Evolutionary conservation across 768 basidiomycete species (phyloP).

Genomic region (Lyophyllum shimeji): DNA sequence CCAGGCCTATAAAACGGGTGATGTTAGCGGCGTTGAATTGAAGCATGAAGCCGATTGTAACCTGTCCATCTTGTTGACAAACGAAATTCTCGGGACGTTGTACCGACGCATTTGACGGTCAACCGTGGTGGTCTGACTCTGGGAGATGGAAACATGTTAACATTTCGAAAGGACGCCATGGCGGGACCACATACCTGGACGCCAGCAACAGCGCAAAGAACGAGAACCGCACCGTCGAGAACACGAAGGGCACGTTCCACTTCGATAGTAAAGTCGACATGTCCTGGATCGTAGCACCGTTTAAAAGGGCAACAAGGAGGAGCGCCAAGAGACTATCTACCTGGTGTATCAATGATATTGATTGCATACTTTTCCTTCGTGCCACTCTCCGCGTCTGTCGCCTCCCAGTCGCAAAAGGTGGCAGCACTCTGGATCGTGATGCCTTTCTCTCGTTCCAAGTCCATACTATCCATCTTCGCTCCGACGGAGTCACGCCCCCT

Average conservation of each 20-base stretch:
- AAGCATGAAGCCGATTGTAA: conserved; percentile 20
- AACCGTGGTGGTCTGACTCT: conserved; percentile 98
- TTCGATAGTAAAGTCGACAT: conserved; percentile 99
- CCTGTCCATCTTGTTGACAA: conserved; percentile 99
- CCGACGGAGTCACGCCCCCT: conserved; percentile 94
- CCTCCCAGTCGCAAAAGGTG: conserved; percentile 96
- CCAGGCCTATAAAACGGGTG: conserved; percentile 62
- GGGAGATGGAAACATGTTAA: conserved; percentile 9
- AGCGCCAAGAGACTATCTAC: conserved; percentile 35
- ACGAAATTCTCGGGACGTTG: conserved; percentile 92
- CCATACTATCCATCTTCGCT: conserved; percentile 99
- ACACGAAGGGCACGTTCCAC: conserved; percentile 96
- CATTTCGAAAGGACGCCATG: neutral
- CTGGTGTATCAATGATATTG: conserved; percentile 99
- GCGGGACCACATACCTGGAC: conserved; percentile 62
- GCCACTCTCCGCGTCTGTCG: conserved; percentile 55
- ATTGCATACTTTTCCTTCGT: conserved; percentile 84
- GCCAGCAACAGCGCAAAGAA: conserved; percentile 95
- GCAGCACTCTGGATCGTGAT: conserved; percentile 99
- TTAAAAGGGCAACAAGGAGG: conserved; percentile 1
- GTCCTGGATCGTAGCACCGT: conserved; percentile 49
- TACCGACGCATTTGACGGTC: conserved; percentile 99
- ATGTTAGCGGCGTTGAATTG: neutral
- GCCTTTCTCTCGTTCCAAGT: conserved; percentile 96
- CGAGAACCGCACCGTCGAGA: conserved; percentile 93